Evolutionary conservation across 352 stramenopile species (phyloP).

Genomic region (Phytophthora foliorum): DNA sequence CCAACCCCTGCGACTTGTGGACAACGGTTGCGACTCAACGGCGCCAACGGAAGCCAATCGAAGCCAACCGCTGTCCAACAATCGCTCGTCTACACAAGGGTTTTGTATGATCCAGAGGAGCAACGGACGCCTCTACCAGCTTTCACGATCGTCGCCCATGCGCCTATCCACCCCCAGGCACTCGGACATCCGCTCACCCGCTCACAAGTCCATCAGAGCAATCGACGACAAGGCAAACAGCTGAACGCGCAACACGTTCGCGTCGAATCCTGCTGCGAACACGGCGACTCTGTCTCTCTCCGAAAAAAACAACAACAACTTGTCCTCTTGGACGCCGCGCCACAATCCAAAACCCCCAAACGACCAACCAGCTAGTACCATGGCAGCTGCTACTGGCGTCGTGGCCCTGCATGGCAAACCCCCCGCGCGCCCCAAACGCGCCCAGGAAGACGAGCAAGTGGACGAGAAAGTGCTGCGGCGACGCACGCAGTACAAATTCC

Average conservation of each 20-base stretch:
- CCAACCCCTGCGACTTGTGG: background rate
- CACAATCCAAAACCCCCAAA: background rate
- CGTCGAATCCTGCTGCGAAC: slow-evolving; percentile 16
- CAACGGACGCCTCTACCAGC: background rate
- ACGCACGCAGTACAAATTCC: slow-evolving; percentile 73
- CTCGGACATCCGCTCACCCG: background rate
- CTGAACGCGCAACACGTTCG: slow-evolving; percentile 23
- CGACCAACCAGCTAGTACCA: slow-evolving; percentile 1
- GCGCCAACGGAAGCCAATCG: background rate
- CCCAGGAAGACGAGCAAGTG: slow-evolving; percentile 3
- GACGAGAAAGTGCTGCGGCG: slow-evolving; percentile 58
- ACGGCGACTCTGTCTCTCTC: slow-evolving; percentile 29
- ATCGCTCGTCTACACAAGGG: background rate
- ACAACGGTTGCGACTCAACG: background rate
- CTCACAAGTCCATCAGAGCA: background rate
- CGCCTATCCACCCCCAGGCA: background rate
- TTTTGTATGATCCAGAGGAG: background rate
- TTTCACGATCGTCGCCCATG: background rate
- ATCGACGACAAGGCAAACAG: slow-evolving; percentile 23
- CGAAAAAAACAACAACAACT: slow-evolving; percentile 4
- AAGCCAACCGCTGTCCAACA: background rate
- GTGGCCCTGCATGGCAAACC: slow-evolving; percentile 18
- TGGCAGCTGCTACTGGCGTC: slow-evolving; percentile 24
- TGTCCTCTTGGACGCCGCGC: background rate
- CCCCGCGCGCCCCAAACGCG: slow-evolving; percentile 8